These are phyloP conservation scores for Mortierella sp. DNA, from an alignment of 371 early-diverging fungal genomes.

Conservation along the genomic window DNA sequence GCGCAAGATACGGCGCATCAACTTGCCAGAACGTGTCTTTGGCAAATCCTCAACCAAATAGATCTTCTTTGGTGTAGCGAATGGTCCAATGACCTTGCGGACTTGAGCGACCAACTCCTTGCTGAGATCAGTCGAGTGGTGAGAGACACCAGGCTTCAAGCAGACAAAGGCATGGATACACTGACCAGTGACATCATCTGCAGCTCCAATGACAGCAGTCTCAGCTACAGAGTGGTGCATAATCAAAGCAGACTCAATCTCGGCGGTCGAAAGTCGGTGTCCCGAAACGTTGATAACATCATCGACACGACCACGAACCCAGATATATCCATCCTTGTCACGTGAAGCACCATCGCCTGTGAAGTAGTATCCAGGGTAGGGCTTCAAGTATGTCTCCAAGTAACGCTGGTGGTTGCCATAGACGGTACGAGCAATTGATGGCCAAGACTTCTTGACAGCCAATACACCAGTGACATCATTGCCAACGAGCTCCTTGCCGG, in stretches of 20 bases:
- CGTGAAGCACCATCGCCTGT: conserved; percentile 92
- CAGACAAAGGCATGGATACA: conserved; percentile 81
- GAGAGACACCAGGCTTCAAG: conserved; percentile 69
- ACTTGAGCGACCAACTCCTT: conserved; percentile 83
- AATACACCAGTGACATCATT: conserved; percentile 95
- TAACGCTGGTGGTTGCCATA: conserved; percentile 93
- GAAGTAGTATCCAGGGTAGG: conserved; percentile 91
- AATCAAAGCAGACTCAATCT: conserved; percentile 94
- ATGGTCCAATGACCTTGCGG: conserved; percentile 93
- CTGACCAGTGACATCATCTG: conserved; percentile 96
- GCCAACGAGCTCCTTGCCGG: conserved; percentile 81
- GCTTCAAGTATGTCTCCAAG: conserved; percentile 91
- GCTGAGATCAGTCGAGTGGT: conserved; percentile 65
- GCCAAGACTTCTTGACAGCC: conserved; percentile 93
- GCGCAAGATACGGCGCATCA: conserved; percentile 95
- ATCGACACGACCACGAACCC: conserved; percentile 96
- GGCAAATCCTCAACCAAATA: conserved; percentile 92
- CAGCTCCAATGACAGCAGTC: conserved; percentile 94
- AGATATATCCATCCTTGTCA: conserved; percentile 94
- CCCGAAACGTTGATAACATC: conserved; percentile 99
- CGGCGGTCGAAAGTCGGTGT: conserved; percentile 96
- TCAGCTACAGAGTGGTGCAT: conserved; percentile 89
- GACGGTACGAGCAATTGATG: conserved; percentile 95
- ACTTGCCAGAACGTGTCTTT: conserved; percentile 98
- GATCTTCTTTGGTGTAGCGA: conserved; percentile 94